Percentiles rank a stretch among this genome's conserved stretches.
phyloP scores from a whole-genome alignment of 345 rosid species.

The Cochlearia excelsa region DNA sequence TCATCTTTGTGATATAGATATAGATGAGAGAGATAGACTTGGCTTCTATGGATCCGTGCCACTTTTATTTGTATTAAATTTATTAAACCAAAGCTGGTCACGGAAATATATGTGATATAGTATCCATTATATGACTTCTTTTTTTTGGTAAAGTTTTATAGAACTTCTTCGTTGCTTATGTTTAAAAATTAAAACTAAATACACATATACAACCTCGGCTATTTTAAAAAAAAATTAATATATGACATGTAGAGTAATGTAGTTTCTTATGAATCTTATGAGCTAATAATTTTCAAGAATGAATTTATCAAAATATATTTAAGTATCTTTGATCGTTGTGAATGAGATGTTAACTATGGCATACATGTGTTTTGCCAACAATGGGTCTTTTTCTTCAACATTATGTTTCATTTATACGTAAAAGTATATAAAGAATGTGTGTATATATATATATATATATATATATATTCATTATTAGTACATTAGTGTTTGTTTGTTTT shows the following conservation, averaged over 20 bases:
- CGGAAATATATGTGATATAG: conserved; percentile 46
- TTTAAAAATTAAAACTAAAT: no score
- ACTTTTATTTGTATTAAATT: conserved; percentile 30
- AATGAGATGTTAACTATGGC: no score
- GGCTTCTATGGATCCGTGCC: conserved; percentile 45
- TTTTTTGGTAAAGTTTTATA: background rate
- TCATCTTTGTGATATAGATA: conserved; percentile 36
- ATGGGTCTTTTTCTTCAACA: no score
- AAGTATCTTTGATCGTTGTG: no score
- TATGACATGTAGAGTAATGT: conserved; percentile 5
- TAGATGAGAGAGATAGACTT: conserved; percentile 15
- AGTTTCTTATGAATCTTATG: background rate
- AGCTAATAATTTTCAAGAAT: background rate
- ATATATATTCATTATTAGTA: background rate
- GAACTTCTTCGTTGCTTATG: no score
- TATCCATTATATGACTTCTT: background rate
- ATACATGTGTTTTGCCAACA: no score
- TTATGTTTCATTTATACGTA: no score
- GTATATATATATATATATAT: background rate
- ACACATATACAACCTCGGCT: no score
- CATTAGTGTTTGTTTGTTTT: background rate
- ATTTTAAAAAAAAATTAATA: background rate
- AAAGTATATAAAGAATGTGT: no score
- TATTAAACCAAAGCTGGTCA: conserved; percentile 42
- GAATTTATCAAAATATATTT: no score